Conservation (phyloP, 352 stramenopile genomes). For the Pythium aquatile region DNA sequence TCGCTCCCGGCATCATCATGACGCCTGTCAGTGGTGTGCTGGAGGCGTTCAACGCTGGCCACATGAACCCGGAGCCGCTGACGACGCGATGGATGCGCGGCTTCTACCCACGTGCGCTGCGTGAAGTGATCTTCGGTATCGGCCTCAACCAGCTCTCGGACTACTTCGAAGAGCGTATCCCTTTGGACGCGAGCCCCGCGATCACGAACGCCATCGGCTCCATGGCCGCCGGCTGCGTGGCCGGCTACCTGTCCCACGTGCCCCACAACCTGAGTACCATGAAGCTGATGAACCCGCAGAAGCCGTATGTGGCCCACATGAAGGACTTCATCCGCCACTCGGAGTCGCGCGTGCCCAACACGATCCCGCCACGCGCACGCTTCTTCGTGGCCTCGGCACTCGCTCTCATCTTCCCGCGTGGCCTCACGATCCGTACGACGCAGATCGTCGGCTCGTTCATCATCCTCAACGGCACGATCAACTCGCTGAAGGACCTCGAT, state of each 20-base stretch:
- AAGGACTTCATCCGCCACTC: constrained; percentile 82
- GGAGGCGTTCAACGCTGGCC: constrained; percentile 91
- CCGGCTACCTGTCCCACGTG: constrained; percentile 93
- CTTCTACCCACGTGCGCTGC: constrained; percentile 75
- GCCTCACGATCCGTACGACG: constrained; percentile 86
- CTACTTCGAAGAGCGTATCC: constrained; percentile 92
- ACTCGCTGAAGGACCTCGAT: constrained; percentile 84
- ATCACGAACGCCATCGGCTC: constrained; percentile 88
- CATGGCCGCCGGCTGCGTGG: constrained; percentile 87
- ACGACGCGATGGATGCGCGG: constrained; percentile 88
- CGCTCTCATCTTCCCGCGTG: constrained; percentile 85
- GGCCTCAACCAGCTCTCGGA: constrained; percentile 93
- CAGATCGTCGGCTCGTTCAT: constrained; percentile 94
- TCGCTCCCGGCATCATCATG: constrained; percentile 91
- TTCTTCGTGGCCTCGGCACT: constrained; percentile 68
- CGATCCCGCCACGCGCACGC: constrained; percentile 67
- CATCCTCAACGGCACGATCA: constrained; percentile 93
- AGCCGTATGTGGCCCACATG: constrained; percentile 82
- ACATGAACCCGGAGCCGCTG: constrained; percentile 92
- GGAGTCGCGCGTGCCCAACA: constrained; percentile 76
- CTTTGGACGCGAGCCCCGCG: constrained; percentile 56
- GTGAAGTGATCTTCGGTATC: constrained; percentile 93
- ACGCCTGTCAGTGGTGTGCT: constrained; percentile 91
- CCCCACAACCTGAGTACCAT: constrained; percentile 96
- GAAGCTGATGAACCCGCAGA: constrained; percentile 93